phyloP scores from a whole-genome alignment of 202 grass and related monocot species.

The Setaria italica region DNA sequence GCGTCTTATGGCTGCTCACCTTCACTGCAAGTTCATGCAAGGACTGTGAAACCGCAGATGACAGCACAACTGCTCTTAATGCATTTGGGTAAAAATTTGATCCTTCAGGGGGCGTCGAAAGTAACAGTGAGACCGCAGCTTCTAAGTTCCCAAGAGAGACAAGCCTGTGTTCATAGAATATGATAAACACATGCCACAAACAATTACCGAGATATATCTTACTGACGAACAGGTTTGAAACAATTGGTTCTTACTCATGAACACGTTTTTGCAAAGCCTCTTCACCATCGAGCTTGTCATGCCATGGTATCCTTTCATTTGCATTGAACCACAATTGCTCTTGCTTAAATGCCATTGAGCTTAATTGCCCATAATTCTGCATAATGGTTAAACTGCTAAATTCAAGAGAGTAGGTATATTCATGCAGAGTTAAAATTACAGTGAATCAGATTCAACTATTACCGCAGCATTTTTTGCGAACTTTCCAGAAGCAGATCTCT shows the following conservation, averaged over 20 bases:
- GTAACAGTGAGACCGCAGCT: slow-evolving; percentile 85
- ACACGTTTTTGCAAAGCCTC: slow-evolving; percentile 96
- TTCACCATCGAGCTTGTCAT: slow-evolving; percentile 92
- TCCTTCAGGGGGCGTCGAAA: slow-evolving; percentile 95
- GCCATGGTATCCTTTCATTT: slow-evolving; percentile 97
- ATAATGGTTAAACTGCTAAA: slow-evolving; percentile 41
- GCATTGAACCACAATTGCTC: slow-evolving; percentile 91
- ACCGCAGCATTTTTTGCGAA: slow-evolving; percentile 56
- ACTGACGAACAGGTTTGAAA: slow-evolving; percentile 28
- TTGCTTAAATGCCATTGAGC: slow-evolving; percentile 84
- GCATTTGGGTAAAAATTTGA: slow-evolving; percentile 98
- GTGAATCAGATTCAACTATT: slow-evolving; percentile 44
- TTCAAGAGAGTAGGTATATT: slow-evolving; percentile 49
- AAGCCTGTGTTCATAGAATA: slow-evolving; percentile 62
- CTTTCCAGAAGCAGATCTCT: slow-evolving; percentile 56
- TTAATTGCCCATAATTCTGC: slow-evolving; percentile 83
- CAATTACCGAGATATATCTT: slow-evolving; percentile 44
- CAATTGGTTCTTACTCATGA: slow-evolving; percentile 83
- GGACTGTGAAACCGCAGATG: slow-evolving; percentile 89
- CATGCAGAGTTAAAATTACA: slow-evolving; percentile 31
- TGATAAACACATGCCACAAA: slow-evolving; percentile 39
- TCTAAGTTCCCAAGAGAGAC: slow-evolving; percentile 96
- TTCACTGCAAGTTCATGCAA: slow-evolving; percentile 99
- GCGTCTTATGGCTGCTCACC: slow-evolving; percentile 48
- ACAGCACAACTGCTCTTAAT: slow-evolving; percentile 94